phyloP scores from a whole-genome alignment of 1,139 yeast species.

The Blastobotrys apis region DNA sequence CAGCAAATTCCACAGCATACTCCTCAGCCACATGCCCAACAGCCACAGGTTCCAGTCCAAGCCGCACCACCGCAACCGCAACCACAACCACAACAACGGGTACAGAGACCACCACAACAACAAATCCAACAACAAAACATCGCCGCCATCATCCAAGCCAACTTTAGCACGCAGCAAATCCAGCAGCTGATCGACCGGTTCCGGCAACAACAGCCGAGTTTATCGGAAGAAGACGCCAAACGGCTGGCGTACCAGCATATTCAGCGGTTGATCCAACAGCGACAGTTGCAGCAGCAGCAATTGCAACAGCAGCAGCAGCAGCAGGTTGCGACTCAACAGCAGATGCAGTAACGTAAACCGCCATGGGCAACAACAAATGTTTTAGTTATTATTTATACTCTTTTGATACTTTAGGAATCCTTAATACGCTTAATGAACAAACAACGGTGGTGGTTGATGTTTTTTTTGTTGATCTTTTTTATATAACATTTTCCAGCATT shows the following conservation, averaged over 20 bases:
- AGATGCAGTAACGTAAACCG: constrained; percentile 27
- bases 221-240: constrained; percentile 68
- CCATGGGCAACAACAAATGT: constrained; percentile 17
- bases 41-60: constrained; percentile 24
- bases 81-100: constrained; percentile 11
- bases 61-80: constrained; percentile 18
- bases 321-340: constrained; percentile 20
- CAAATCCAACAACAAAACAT: constrained; percentile 5
- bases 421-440: not conserved
- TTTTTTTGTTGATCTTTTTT: not conserved
- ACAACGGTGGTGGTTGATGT: not conserved
- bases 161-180: constrained; percentile 14
- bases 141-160: constrained; percentile 1
- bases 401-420: not conserved
- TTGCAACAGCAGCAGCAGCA: constrained; percentile 29
- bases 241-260: constrained; percentile 67
- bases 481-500: constrained; percentile 9
- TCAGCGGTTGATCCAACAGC: constrained; percentile 41
- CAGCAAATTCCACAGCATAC: constrained; percentile 17
- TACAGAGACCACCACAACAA: constrained; percentile 1
- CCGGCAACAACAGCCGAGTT: constrained; percentile 62
- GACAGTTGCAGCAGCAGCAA: constrained; percentile 35
- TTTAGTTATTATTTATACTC: constrained; percentile 2
- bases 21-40: constrained; percentile 27
- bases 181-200: constrained; percentile 54